Percentiles rank a stretch among this genome's conserved stretches.
phyloP scores from a whole-genome alignment of 352 stramenopile genomes.

The Globisporangium polare region DNA sequence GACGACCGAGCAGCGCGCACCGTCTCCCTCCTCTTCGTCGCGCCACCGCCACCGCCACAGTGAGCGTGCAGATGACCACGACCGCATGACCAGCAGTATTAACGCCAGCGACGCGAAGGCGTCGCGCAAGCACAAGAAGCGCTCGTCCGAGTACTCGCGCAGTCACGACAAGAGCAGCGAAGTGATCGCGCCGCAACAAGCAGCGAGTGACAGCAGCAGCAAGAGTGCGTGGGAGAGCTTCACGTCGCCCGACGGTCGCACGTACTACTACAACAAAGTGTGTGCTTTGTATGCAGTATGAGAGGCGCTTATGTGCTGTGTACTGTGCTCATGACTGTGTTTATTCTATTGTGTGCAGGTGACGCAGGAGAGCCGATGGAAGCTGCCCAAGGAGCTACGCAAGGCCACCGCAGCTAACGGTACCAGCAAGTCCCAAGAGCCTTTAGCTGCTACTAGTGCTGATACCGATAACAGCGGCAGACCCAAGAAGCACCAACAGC shows the following conservation, averaged over 20 bases:
- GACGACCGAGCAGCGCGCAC: constrained; percentile 4
- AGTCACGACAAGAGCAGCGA: background rate
- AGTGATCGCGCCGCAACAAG: background rate
- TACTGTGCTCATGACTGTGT: background rate
- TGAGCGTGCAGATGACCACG: background rate
- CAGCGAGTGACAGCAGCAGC: background rate
- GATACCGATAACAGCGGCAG: constrained; percentile 1
- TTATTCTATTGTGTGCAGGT: constrained; percentile 13
- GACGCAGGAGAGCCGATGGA: constrained; percentile 64
- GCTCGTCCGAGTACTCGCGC: constrained; percentile 12
- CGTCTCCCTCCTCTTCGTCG: background rate
- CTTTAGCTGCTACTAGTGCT: background rate
- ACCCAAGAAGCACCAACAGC: background rate
- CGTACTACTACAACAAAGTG: constrained; percentile 64
- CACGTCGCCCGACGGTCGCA: constrained; percentile 50
- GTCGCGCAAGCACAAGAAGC: constrained; percentile 7
- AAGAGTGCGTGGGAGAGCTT: constrained; percentile 42
- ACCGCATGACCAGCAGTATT: background rate
- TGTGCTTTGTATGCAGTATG: background rate
- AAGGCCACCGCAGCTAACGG: background rate
- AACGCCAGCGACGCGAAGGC: background rate
- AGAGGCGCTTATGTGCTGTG: background rate
- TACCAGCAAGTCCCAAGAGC: background rate
- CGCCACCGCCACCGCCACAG: background rate
- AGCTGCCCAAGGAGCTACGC: constrained; percentile 28